These are phyloP conservation scores for Blastomyces percursus DNA, from an alignment of 2,329 filamentous ascomycete species.

Conservation along the genomic window DNA sequence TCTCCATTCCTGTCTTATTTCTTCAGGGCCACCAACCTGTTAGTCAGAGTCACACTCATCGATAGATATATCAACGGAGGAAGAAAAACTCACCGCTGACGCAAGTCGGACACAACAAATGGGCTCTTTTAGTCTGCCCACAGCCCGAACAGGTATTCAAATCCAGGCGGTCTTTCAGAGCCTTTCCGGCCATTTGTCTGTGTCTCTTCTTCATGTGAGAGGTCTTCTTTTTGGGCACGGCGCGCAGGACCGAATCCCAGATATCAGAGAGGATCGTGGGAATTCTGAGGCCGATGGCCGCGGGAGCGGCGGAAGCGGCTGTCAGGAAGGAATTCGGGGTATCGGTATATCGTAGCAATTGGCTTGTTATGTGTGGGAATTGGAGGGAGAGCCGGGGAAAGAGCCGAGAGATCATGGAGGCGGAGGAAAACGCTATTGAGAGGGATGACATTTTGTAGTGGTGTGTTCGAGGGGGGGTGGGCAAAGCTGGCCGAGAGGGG, in stretches of 20 bases:
- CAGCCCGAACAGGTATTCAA: conserved; percentile 85
- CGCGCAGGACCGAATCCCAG: conserved; percentile 84
- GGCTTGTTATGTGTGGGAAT: conserved; percentile 9
- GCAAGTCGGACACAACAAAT: conserved; percentile 79
- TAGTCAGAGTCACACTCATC: background rate
- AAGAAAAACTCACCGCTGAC: conserved; percentile 55
- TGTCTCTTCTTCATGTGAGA: conserved; percentile 92
- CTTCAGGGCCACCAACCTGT: conserved; percentile 16
- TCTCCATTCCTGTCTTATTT: conserved; percentile 39
- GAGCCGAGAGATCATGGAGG: conserved; percentile 14
- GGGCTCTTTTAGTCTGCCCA: conserved; percentile 75
- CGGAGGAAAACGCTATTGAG: conserved; percentile 18
- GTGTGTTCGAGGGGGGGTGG: background rate
- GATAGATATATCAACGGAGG: background rate
- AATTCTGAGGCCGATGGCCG: conserved; percentile 47
- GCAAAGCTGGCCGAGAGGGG: background rate
- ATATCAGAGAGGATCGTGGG: conserved; percentile 65
- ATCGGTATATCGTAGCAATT: conserved; percentile 31
- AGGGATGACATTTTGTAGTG: conserved; percentile 22
- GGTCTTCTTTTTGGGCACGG: conserved; percentile 97
- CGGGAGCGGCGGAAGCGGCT: conserved; percentile 42
- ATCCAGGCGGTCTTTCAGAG: conserved; percentile 75
- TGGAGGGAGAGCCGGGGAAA: conserved; percentile 17
- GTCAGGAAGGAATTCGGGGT: conserved; percentile 41
- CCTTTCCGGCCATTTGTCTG: conserved; percentile 92